These are phyloP conservation scores for Lactuca saligna DNA, from an alignment of 129 eudicot genomes.

Conservation along the genomic window DNA sequence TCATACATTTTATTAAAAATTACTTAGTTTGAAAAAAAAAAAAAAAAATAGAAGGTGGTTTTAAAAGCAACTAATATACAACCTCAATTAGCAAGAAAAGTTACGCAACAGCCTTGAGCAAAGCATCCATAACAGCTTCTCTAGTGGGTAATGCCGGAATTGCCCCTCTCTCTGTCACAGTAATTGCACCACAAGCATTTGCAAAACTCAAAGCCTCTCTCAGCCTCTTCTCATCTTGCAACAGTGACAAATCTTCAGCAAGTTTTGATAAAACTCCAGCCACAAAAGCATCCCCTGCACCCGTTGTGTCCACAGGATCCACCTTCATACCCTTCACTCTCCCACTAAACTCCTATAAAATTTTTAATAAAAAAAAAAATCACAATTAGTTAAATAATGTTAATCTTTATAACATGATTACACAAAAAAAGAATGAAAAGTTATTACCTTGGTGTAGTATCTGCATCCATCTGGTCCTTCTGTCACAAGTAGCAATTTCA, in stretches of 20 bases:
- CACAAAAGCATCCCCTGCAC: slow-evolving; percentile 99
- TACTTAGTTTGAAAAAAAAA: slow-evolving; percentile 18
- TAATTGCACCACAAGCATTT: slow-evolving; percentile 93
- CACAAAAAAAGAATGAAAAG: background rate
- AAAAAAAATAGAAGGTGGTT: slow-evolving; percentile 9
- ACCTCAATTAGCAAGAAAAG: slow-evolving; percentile 11
- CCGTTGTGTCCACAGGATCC: slow-evolving; percentile 84
- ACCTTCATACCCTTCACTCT: slow-evolving; percentile 82
- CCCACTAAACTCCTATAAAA: slow-evolving; percentile 81
- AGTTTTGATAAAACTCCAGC: slow-evolving; percentile 87
- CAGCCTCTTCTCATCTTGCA: slow-evolving; percentile 51
- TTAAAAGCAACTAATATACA: slow-evolving; percentile 21
- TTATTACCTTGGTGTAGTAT: slow-evolving; percentile 85
- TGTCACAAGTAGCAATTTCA: slow-evolving; percentile 88
- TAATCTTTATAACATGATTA: background rate
- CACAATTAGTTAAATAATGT: background rate
- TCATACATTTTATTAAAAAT: background rate
- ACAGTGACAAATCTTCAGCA: slow-evolving; percentile 65
- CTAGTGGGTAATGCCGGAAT: slow-evolving; percentile 92
- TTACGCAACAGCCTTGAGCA: slow-evolving; percentile 67
- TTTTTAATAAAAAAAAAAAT: background rate
- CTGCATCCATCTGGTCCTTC: slow-evolving; percentile 98
- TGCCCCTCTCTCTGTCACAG: slow-evolving; percentile 93
- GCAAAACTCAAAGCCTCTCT: slow-evolving; percentile 84
- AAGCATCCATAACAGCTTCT: slow-evolving; percentile 61